Conservation (phyloP, 2,329 filamentous ascomycete genomes). For the Sporothrix pseudoabietina region DNA sequence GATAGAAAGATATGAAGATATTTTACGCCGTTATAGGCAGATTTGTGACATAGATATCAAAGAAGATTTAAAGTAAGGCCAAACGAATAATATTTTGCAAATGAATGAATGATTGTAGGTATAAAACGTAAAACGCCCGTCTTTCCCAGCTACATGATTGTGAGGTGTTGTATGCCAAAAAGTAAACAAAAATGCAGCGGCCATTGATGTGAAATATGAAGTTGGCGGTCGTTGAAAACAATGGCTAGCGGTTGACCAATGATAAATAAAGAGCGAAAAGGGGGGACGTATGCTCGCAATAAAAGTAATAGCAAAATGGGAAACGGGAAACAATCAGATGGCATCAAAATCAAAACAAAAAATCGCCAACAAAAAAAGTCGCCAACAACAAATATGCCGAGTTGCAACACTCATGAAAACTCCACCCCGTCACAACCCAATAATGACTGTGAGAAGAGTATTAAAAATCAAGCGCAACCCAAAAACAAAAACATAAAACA, state of each 20-base stretch:
- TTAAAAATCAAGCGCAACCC: neutral
- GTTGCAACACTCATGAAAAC: neutral
- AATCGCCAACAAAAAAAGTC: neutral
- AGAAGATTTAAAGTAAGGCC: neutral
- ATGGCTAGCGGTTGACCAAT: neutral
- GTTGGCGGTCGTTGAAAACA: neutral
- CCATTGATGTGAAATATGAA: neutral
- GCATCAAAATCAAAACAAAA: neutral
- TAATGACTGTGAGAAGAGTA: neutral
- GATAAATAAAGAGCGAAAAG: neutral
- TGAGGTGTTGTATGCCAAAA: slow-evolving; percentile 1
- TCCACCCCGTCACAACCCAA: neutral
- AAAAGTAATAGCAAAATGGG: neutral
- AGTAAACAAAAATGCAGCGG: neutral
- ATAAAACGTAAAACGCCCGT: slow-evolving; percentile 12
- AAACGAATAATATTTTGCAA: neutral
- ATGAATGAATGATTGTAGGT: neutral
- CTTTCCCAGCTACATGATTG: neutral
- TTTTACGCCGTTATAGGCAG: too few relatives aligned
- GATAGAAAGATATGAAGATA: too few relatives aligned
- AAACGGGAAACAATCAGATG: slow-evolving; percentile 21
- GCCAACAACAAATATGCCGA: slow-evolving; percentile 6
- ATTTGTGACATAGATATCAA: too few relatives aligned
- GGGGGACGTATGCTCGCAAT: neutral
- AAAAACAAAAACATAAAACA: neutral